Percentiles rank a stretch among this genome's conserved stretches.
These are phyloP conservation scores for Gyrodon lividus DNA, from an alignment of 768 basidiomycete species.

Conservation along the genomic window DNA sequence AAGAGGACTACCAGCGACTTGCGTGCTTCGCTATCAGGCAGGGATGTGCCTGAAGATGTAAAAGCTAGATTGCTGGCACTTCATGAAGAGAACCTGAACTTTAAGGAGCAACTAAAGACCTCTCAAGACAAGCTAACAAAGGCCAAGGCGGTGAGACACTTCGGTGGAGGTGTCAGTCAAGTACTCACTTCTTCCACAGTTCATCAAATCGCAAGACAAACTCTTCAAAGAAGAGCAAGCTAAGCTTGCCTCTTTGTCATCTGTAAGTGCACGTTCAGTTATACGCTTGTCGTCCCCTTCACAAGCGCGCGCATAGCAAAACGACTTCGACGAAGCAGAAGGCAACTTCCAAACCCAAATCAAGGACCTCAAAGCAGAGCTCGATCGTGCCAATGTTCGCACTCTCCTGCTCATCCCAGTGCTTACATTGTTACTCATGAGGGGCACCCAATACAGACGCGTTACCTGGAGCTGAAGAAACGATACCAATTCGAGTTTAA, in stretches of 20 bases:
- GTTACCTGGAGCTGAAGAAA: constrained; percentile 51
- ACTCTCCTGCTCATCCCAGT: neutral
- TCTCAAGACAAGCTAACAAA: constrained; percentile 75
- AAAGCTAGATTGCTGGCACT: constrained; percentile 70
- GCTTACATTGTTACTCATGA: constrained; percentile 1
- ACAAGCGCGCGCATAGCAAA: constrained; percentile 30
- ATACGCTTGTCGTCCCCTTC: constrained; percentile 3
- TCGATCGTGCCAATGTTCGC: constrained; percentile 54
- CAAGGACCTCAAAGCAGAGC: constrained; percentile 62
- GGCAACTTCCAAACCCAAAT: constrained; percentile 63
- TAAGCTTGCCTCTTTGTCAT: constrained; percentile 44
- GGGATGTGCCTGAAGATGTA: constrained; percentile 79
- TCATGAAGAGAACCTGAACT: constrained; percentile 72
- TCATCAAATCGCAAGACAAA: constrained; percentile 91
- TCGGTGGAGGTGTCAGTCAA: neutral
- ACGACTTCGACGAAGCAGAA: constrained; percentile 72
- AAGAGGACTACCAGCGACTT: constrained; percentile 55
- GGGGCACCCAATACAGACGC: constrained; percentile 35
- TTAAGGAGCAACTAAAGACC: constrained; percentile 72
- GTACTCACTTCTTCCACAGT: constrained; percentile 43
- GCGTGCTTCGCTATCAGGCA: constrained; percentile 72
- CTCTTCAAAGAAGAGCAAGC: constrained; percentile 81
- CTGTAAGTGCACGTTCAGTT: constrained; percentile 37
- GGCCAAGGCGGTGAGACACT: constrained; percentile 60
- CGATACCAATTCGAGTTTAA: constrained; percentile 77